Evolutionary conservation across 108 stramenopile genomes (phyloP), one percentile per base, ranked within the genome.

Genomic region (Pseudonitzschia delicatissima): DNA sequence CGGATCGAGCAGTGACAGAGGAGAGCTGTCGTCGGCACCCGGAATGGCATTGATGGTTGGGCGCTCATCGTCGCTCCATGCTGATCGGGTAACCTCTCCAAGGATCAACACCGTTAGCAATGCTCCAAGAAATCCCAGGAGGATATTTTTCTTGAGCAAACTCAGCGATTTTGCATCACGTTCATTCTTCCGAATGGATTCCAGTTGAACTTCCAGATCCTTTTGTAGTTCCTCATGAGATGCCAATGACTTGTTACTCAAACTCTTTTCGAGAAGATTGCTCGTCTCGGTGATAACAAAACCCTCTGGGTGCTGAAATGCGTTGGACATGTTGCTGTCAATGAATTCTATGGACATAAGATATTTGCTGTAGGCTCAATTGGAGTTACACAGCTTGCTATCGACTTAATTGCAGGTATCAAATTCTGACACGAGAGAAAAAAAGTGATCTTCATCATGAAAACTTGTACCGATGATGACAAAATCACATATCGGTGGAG

Each of bases 1-100:
- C 25, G 79, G 79, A 57, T 81, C 59, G 27, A 66, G 40, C 5
- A 49, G 50, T 23, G 79, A 81, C 26, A 81, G 62, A 12, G 77
- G 71, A 58, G 31, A 55, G 31, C 3, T 35, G 32, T 1, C 53
- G 31, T 34, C 31, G n/a, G 29, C 53, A 55, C 32, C 15, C 5
- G 15, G 3, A n/a, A 11, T 42, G 1, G 11, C 40, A 15, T 15
- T 42, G 40, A 15, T 15, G 0, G 11, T 42, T 42, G 11, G 11
- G 40, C 40, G n/a, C n/a, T 48, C 1, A 48, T 48, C 47, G n/a
- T 6, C 20, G 20, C 20, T n/a, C n/a, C n/a, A n/a, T n/a, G n/a
- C n/a, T n/a, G n/a, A n/a, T n/a, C 15, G 40, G 13, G 26, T 28
- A 5, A 55, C 0, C 31, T 31, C 29, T 15, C 21, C 53, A 9